These are phyloP conservation scores for Plasmodium cynomolgi DNA, from an alignment of 169 alveolate genomes.

Conservation along the genomic window DNA sequence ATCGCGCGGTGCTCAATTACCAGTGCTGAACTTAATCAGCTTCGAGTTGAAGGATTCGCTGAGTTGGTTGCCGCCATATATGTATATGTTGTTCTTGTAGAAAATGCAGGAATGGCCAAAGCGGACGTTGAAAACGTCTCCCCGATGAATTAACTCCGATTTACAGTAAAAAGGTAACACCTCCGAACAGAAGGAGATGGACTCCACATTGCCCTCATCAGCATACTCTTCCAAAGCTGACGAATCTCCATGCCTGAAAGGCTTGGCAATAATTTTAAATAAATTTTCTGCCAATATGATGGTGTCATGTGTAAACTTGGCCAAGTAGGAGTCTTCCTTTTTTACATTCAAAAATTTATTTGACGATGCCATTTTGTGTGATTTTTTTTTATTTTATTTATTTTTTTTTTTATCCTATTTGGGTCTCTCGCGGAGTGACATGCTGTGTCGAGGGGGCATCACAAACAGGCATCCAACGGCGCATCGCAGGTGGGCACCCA, in stretches of 20 bases:
- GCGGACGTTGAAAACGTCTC: slow-evolving; percentile 36
- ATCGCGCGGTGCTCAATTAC: not conserved
- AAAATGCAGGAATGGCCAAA: slow-evolving; percentile 63
- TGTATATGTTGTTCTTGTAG: slow-evolving; percentile 38
- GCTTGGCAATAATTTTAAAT: slow-evolving; percentile 23
- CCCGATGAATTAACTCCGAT: slow-evolving; percentile 62
- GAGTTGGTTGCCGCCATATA: slow-evolving; percentile 63
- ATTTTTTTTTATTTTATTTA: not conserved
- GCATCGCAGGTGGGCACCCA: no score
- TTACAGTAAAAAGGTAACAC: slow-evolving; percentile 70
- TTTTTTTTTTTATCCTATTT: not conserved
- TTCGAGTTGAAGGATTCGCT: not conserved
- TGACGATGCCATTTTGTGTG: slow-evolving; percentile 25
- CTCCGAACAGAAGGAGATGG: slow-evolving; percentile 72
- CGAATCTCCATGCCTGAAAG: not conserved
- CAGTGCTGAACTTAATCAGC: slow-evolving; percentile 8
- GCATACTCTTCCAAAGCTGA: not conserved
- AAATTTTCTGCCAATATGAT: slow-evolving; percentile 71
- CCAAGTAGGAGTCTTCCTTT: slow-evolving; percentile 58
- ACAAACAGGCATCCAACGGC: no score
- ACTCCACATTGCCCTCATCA: not conserved
- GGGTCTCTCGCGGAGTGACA: not conserved
- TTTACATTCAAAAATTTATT: slow-evolving; percentile 26
- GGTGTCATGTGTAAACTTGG: slow-evolving; percentile 64
- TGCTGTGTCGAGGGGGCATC: not conserved